Conservation (phyloP, 768 basidiomycete species). For the Amanita polypyramis region DNA sequence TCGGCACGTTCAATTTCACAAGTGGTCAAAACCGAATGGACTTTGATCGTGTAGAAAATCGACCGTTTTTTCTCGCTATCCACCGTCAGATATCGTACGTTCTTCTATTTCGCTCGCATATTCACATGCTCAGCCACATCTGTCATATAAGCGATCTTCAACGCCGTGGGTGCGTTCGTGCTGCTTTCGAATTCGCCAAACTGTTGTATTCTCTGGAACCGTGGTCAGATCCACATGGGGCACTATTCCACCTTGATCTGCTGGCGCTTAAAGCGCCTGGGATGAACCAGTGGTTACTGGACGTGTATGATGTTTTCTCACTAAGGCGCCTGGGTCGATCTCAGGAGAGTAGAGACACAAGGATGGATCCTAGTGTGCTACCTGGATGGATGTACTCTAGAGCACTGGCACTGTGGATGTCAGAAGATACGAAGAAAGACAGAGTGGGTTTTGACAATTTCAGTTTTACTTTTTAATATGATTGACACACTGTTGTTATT, state of each 20-base stretch:
- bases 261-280: constrained; percentile 66
- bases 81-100: constrained; percentile 75
- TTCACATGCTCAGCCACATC: background rate
- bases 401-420: constrained; percentile 54
- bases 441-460: constrained; percentile 16
- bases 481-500: background rate
- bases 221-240: constrained; percentile 81
- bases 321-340: constrained; percentile 13
- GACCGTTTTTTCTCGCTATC: constrained; percentile 84
- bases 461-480: background rate
- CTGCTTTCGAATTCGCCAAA: constrained; percentile 87
- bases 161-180: constrained; percentile 81
- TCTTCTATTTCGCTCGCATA: background rate
- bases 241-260: constrained; percentile 74
- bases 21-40: constrained; percentile 76
- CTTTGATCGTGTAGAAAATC: constrained; percentile 84
- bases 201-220: constrained; percentile 81
- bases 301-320: constrained; percentile 45
- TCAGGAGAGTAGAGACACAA: constrained; percentile 11
- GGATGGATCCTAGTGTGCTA: constrained; percentile 46
- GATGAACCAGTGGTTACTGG: constrained; percentile 73
- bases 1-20: constrained; percentile 80
- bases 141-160: constrained; percentile 54
- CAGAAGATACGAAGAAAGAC: constrained; percentile 35
- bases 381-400: constrained; percentile 74